phyloP scores from a whole-genome alignment of 495 filamentous ascomycete genomes.

The Geopyxis carbonaria region DNA sequence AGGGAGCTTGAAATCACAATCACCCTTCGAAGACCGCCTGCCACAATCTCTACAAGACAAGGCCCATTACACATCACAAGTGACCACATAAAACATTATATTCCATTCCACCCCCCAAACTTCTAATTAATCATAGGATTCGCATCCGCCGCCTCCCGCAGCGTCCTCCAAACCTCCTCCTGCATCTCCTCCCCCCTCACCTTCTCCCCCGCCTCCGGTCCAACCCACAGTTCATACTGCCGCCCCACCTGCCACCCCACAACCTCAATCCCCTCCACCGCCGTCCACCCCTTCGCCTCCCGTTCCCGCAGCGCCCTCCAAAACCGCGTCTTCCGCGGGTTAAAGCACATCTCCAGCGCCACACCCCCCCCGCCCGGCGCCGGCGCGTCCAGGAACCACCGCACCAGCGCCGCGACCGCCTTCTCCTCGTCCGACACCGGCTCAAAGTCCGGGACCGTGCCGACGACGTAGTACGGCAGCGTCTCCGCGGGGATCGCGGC shows the following conservation, averaged over 20 bases:
- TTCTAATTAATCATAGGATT: conserved; percentile 10
- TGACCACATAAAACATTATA: no score
- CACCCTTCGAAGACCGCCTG: no score
- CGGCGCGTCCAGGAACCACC: conserved; percentile 4
- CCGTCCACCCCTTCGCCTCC: conserved; percentile 9
- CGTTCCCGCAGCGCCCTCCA: conserved; percentile 11
- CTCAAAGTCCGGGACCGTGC: conserved; percentile 24
- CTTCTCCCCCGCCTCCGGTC: conserved; percentile 6
- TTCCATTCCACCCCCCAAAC: no score
- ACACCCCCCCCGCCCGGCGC: conserved; percentile 3
- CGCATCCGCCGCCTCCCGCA: conserved; percentile 8
- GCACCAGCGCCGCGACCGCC: conserved; percentile 4
- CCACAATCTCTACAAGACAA: no score
- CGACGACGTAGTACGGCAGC: conserved; percentile 18
- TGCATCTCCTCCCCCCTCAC: conserved; percentile 5
- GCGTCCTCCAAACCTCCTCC: conserved; percentile 11
- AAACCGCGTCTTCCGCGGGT: conserved; percentile 19
- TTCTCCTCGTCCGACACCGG: conserved; percentile 19
- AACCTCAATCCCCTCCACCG: conserved; percentile 11
- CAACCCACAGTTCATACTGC: conserved; percentile 12
- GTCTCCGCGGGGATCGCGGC: conserved; percentile 11
- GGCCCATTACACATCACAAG: no score
- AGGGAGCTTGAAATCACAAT: no score
- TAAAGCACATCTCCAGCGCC: conserved; percentile 26
- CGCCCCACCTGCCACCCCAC: conserved; percentile 12